Base-by-base conservation (phyloP, 2,329 filamentous ascomycete species). In the Colletotrichum musae region DNA sequence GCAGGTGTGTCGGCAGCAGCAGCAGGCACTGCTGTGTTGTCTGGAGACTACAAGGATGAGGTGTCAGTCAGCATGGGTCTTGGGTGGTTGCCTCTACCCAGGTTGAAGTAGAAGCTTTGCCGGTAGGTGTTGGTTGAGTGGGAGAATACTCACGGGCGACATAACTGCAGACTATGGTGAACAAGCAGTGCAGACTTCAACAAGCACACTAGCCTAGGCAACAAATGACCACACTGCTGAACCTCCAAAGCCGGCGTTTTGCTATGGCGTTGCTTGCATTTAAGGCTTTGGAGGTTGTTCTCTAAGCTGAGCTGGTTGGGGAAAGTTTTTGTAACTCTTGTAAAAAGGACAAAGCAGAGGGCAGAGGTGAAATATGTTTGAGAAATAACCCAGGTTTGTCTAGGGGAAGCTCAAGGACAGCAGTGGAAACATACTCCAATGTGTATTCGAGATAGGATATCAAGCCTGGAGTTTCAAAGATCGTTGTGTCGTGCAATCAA, bases 131-230 rank as follows among this genome's bases (percentile, higher is more conserved):
- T 5, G 32, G 43, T 6, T 5, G 32, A 36, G 13, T 41, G 32
- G 9, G 21, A 16, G 21, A 16, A 41, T 26, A 68, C 68, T 57
- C 58, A 70, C 68, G 47, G 68, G 47, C 68, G 68, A 68, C 68
- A 70, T 70, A 45, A 60, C 68, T 68, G 58, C 62, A 70, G 64
- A 54, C 57, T 68, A 57, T 61, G 64, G 57, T 68, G 57, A 68
- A 58, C 36, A 52, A 58, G 63, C 68, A 68, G 68, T 53, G 58
- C 58, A 21, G 58, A 47, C 48, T 45, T 53, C 58, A 47, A 47
- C 68, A 63, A 48, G 28, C 5, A 21, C 10, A n/a, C n/a, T 50
- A 58, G 43, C 47, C 36, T 60, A 28, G 21, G 24, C 28, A 45
- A 51, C 39, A 18, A 45, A 63, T 54, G 39, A 58, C 64, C 68